Evolutionary conservation across 345 rosid genomes (phyloP).

Genomic region (Salix brachista): DNA sequence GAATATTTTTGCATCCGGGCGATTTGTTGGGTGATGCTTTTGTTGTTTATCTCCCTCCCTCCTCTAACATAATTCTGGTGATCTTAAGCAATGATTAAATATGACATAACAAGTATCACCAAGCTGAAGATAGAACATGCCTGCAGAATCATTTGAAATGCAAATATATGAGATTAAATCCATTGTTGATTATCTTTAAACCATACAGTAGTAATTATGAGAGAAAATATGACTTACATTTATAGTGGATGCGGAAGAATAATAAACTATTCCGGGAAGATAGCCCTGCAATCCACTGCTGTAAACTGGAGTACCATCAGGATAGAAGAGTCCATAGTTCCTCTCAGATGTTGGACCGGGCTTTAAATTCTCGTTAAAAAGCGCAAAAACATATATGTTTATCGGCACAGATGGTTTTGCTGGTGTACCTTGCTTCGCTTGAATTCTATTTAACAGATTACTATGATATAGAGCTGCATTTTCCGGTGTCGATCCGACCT

Average conservation of each 20-base stretch:
- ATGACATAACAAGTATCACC: constrained; percentile 25
- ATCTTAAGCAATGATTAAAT: constrained; percentile 14
- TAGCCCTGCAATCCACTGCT: constrained; percentile 58
- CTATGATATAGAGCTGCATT: constrained; percentile 76
- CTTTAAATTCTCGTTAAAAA: constrained; percentile 85
- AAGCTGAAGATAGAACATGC: constrained; percentile 25
- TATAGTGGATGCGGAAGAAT: constrained; percentile 36
- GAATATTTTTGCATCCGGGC: neutral
- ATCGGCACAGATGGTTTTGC: constrained; percentile 65
- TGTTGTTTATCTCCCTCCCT: neutral
- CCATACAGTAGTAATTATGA: neutral
- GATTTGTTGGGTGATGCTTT: neutral
- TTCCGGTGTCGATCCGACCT: constrained; percentile 68
- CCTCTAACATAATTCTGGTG: neutral
- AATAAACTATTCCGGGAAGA: constrained; percentile 47
- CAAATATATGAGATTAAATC: constrained; percentile 10
- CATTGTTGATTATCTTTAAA: neutral
- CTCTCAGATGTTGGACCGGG: constrained; percentile 86
- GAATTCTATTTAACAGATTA: constrained; percentile 51
- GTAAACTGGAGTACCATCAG: constrained; percentile 79
- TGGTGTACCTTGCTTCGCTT: constrained; percentile 65
- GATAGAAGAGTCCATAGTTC: constrained; percentile 81
- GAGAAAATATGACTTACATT: constrained; percentile 33
- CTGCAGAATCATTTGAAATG: constrained; percentile 35
- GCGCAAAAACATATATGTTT: constrained; percentile 73